A percentile compares a stretch with the other conserved stretches of the same genome.
Conservation (phyloP, 495 filamentous ascomycete species). For the Oidiodendron maius region DNA sequence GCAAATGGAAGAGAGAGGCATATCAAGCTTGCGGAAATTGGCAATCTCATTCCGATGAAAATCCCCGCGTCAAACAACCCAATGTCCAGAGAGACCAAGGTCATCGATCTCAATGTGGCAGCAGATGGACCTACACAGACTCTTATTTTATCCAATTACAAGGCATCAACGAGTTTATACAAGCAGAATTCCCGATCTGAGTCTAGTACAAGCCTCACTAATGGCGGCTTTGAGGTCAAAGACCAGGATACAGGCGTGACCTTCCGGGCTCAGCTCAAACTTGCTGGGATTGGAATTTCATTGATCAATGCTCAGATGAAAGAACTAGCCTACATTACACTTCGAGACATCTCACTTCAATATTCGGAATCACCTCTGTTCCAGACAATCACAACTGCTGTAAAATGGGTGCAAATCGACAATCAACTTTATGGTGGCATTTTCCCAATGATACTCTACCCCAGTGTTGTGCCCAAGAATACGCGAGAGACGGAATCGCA, state of each 20-base stretch:
- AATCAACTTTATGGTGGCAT: constrained; percentile 98
- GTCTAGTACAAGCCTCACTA: constrained; percentile 53
- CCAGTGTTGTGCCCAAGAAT: constrained; percentile 97
- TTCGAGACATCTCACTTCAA: constrained; percentile 87
- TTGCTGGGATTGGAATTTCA: constrained; percentile 90
- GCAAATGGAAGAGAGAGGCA: constrained; percentile 77
- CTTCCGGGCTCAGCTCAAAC: constrained; percentile 78
- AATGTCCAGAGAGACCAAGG: constrained; percentile 50
- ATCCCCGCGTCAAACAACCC: constrained; percentile 43
- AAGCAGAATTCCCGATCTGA: constrained; percentile 59
- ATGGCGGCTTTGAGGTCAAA: constrained; percentile 89
- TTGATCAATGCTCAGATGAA: constrained; percentile 87
- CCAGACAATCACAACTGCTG: constrained; percentile 79
- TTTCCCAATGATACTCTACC: constrained; percentile 95
- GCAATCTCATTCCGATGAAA: constrained; percentile 88
- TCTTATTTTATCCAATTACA: constrained; percentile 90
- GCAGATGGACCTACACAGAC: constrained; percentile 95
- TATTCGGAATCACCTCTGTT: constrained; percentile 88
- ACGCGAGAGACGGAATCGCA: constrained; percentile 96
- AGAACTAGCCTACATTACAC: constrained; percentile 89
- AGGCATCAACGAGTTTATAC: constrained; percentile 88
- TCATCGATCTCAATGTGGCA: constrained; percentile 91
- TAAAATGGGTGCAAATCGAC: constrained; percentile 99
- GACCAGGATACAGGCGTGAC: constrained; percentile 78
- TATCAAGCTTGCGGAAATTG: constrained; percentile 92